phyloP scores from a whole-genome alignment of 768 basidiomycete genomes.

The Lactifluus subvellereus region DNA sequence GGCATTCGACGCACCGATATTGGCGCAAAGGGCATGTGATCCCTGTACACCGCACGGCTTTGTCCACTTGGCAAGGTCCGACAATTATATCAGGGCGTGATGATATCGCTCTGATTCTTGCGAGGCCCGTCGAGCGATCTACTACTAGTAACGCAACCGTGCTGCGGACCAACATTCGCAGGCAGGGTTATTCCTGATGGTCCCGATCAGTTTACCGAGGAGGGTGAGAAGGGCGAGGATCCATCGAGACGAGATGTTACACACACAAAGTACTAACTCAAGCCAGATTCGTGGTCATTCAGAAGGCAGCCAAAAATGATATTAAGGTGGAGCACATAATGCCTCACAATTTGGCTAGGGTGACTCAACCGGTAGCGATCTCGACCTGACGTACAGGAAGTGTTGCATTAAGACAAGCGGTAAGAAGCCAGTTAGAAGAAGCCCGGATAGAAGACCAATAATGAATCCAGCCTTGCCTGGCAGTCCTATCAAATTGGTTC shows the following conservation, averaged over 20 bases:
- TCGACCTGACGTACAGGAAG: background rate
- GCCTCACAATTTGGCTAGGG: background rate
- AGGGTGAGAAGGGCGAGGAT: conserved; percentile 37
- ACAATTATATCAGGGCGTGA: conserved; percentile 39
- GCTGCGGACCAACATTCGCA: too few species aligned
- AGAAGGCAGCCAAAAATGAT: background rate
- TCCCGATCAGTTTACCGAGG: conserved; percentile 45
- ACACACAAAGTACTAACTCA: background rate
- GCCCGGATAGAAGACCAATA: background rate
- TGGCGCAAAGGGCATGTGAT: conserved; percentile 30
- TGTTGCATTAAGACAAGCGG: background rate
- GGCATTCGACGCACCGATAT: conserved; percentile 46
- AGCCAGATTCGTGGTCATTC: too few species aligned
- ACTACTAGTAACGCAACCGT: too few species aligned
- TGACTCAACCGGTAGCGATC: background rate
- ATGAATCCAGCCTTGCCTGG: background rate
- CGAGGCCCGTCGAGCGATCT: too few species aligned
- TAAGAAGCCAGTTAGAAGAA: background rate
- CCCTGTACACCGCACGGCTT: too few species aligned
- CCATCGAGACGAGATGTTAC: background rate
- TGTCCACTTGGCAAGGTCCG: conserved; percentile 27
- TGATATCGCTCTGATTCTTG: conserved; percentile 43
- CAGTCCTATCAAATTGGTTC: background rate
- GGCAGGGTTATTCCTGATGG: conserved; percentile 36
- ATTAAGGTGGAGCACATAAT: too few species aligned